A percentile compares a stretch with the other conserved stretches of the same genome.
phyloP scores from a whole-genome alignment of 305 asterid genomes.

The Solanum hybrid region DNA sequence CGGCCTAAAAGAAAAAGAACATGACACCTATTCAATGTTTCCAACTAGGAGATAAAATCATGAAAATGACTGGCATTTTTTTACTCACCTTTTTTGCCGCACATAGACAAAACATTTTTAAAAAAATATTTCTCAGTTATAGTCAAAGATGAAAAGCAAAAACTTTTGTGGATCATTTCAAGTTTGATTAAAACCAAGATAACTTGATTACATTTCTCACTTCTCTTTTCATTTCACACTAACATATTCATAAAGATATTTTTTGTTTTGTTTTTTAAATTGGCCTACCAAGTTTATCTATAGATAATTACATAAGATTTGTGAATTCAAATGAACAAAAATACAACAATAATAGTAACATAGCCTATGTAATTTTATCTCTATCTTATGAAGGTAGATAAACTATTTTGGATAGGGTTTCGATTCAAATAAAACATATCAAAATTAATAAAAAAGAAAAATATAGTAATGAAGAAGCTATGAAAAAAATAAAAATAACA shows the following conservation, averaged over 20 bases:
- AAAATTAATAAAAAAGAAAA: too few species aligned
- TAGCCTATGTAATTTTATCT: neutral
- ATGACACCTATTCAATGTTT: neutral
- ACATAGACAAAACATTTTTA: neutral
- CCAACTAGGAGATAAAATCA: neutral
- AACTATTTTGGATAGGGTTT: too few species aligned
- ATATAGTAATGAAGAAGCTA: neutral
- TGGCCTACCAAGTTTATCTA: neutral
- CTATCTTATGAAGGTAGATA: neutral
- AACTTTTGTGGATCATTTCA: neutral
- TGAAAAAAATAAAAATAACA: neutral
- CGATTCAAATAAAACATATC: too few species aligned
- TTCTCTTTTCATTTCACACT: neutral
- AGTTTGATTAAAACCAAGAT: neutral
- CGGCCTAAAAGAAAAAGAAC: neutral
- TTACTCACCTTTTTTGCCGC: neutral
- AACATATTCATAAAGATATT: neutral
- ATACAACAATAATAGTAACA: too few species aligned
- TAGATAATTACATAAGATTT: neutral
- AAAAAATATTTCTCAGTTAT: neutral
- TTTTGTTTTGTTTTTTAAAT: neutral
- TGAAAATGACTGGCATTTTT: neutral
- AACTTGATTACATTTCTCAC: neutral
- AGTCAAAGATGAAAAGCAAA: neutral
- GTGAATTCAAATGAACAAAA: too few species aligned